Conservation (phyloP, 495 filamentous ascomycete species). For the Aspergillus steynii region DNA sequence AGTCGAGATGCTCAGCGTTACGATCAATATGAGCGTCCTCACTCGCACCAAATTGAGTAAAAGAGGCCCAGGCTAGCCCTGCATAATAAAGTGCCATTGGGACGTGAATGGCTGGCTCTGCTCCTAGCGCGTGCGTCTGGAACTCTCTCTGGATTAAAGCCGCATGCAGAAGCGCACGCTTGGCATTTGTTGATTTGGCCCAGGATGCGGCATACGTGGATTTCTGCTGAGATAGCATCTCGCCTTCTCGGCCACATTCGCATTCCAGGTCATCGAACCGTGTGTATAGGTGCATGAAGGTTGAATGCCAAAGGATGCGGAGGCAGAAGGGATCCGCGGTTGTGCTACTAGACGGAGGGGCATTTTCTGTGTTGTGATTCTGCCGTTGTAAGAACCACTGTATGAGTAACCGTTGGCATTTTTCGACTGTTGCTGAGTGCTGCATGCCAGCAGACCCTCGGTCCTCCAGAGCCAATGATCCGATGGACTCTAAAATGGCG, state of each 20-base stretch:
- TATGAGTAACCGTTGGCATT: neutral
- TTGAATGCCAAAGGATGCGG: slow-evolving; percentile 37
- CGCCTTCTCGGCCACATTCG: slow-evolving; percentile 27
- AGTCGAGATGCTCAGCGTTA: neutral
- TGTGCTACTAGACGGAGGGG: neutral
- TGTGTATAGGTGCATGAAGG: slow-evolving; percentile 31
- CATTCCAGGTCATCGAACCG: slow-evolving; percentile 32
- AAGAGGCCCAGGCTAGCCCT: slow-evolving; percentile 20
- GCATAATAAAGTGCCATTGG: slow-evolving; percentile 23
- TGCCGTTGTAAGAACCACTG: slow-evolving; percentile 2
- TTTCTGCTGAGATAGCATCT: slow-evolving; percentile 2
- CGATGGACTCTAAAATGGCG: slow-evolving; percentile 6
- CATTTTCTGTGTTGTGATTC: slow-evolving; percentile 9
- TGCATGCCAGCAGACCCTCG: neutral
- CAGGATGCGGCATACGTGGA: slow-evolving; percentile 13
- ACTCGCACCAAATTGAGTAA: slow-evolving; percentile 2
- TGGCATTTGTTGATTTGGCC: slow-evolving; percentile 14
- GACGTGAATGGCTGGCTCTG: slow-evolving; percentile 23
- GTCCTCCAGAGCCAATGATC: slow-evolving; percentile 2
- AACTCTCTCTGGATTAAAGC: slow-evolving; percentile 20
- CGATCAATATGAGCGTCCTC: neutral
- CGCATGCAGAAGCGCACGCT: slow-evolving; percentile 21
- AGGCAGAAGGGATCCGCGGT: slow-evolving; percentile 15
- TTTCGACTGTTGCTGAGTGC: slow-evolving; percentile 1
- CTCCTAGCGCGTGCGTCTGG: slow-evolving; percentile 16